A percentile compares a stretch with the other conserved stretches of the same genome.
These are phyloP conservation scores for Cyberlindnera euphorbiae DNA, from an alignment of 805 yeast genomes.

Conservation along the genomic window DNA sequence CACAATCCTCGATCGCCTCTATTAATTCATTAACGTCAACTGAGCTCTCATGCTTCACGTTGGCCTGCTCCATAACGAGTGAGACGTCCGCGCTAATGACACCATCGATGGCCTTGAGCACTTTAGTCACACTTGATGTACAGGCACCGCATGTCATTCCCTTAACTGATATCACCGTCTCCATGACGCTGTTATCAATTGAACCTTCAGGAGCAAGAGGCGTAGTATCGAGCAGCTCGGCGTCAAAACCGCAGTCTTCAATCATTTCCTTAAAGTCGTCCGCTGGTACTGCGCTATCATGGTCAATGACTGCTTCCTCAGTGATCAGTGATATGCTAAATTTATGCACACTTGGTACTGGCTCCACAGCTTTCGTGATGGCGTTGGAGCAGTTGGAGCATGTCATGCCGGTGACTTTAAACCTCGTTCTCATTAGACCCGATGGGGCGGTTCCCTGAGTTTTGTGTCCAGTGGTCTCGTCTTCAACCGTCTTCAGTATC, in stretches of 20 bases:
- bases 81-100: constrained; percentile 60
- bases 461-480: not conserved
- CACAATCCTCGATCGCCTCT: constrained; percentile 67
- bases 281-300: constrained; percentile 30
- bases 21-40: constrained; percentile 33
- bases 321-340: constrained; percentile 72
- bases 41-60: constrained; percentile 41
- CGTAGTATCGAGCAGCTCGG: constrained; percentile 23
- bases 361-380: constrained; percentile 49
- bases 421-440: constrained; percentile 7
- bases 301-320: constrained; percentile 61
- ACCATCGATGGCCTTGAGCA: constrained; percentile 44
- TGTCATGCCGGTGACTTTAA: constrained; percentile 66
- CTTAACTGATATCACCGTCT: constrained; percentile 15
- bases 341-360: constrained; percentile 33
- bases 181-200: constrained; percentile 5
- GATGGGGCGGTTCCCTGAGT: not conserved
- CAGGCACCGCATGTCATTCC: constrained; percentile 31
- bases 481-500: constrained; percentile 6
- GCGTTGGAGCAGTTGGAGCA: constrained; percentile 79
- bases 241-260: constrained; percentile 75
- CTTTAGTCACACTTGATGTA: constrained; percentile 56
- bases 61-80: constrained; percentile 70
- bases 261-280: constrained; percentile 43
- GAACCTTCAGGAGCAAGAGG: not conserved